Evolutionary conservation across 805 yeast species (phyloP).

Genomic region (Komagataella mondaviorum): DNA sequence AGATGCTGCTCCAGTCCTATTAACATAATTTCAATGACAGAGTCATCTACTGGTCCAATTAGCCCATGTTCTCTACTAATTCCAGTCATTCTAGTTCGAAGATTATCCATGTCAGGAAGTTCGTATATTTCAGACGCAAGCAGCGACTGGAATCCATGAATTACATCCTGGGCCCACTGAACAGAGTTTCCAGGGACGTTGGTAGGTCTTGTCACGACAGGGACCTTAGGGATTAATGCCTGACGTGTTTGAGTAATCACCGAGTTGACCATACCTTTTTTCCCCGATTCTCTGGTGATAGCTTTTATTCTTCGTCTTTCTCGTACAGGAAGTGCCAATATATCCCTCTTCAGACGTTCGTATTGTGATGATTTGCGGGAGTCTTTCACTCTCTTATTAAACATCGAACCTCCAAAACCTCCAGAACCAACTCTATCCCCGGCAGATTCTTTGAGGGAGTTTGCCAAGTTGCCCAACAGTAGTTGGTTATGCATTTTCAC

Average conservation of each 20-base stretch:
- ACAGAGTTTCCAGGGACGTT: constrained; percentile 29
- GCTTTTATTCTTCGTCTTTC: constrained; percentile 79
- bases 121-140: constrained; percentile 67
- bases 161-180: constrained; percentile 88
- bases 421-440: constrained; percentile 34
- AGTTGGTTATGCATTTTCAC: constrained; percentile 71
- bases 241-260: constrained; percentile 58
- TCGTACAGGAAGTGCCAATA: constrained; percentile 71
- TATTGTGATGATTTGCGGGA: constrained; percentile 54
- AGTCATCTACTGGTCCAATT: constrained; percentile 65
- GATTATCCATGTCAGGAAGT: constrained; percentile 64
- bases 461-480: constrained; percentile 69
- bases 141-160: constrained; percentile 74
- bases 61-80: constrained; percentile 84
- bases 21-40: constrained; percentile 61
- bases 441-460: constrained; percentile 68
- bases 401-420: constrained; percentile 37
- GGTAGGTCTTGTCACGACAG: constrained; percentile 43
- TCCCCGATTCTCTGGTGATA: constrained; percentile 74
- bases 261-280: constrained; percentile 59
- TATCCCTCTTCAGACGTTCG: constrained; percentile 72
- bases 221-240: constrained; percentile 71
- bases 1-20: constrained; percentile 78
- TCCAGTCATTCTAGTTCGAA: constrained; percentile 62
- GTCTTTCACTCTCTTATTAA: constrained; percentile 32